Evolutionary conservation across 768 basidiomycete genomes (phyloP), one percentile per base, ranked within the genome.

Genomic region (Rhizopogon vesiculosus): DNA sequence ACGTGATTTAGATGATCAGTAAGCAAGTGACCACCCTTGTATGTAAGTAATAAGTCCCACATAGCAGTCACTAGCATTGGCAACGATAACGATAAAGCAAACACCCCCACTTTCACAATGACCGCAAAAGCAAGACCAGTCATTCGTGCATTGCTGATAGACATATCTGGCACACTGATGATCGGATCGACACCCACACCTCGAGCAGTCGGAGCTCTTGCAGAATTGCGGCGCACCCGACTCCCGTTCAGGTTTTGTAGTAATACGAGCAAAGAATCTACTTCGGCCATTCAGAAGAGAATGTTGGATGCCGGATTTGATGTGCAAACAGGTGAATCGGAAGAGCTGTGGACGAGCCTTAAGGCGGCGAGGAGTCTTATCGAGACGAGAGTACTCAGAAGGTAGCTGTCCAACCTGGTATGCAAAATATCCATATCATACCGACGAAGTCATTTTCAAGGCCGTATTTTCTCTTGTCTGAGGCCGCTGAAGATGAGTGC

Each of bases 201-300:
- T 0, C 64, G 72, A 7, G 84, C 87, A 0, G 75, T 45, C 4
- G 45, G 58, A 7, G 64, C 68, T 2, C 58, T 69, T 15, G 40
- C 53, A 1, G 50, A 66, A 15, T 66, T 81, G 16, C 66, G 71
- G 2, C 56, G 56, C 2, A 65, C 72, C 16, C 54, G 57, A 2
- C 60, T 79, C 7, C 76, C 79, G 7, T 74, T 84, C 68, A 72
- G 80, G 28, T 72, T 80, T 55, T 87, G 88, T 64, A 87, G 84
- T 49, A 89, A 89, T 64, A 83, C 83, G 0, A 85, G 84, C 64
- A 85, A 87, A 57, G 85, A 87, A 59, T 82, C 83, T 0, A 80
- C 74, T 0, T 42, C 52, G 3, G 71, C 69, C 4, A 65, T 88
- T 6, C 59, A 79, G n/a, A 53, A 53, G 1, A 72, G 75, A 19